Evolutionary conservation across 805 yeast genomes (phyloP), one percentile per base, ranked within the genome.

Genomic region (Kregervanrija fluxuum): DNA sequence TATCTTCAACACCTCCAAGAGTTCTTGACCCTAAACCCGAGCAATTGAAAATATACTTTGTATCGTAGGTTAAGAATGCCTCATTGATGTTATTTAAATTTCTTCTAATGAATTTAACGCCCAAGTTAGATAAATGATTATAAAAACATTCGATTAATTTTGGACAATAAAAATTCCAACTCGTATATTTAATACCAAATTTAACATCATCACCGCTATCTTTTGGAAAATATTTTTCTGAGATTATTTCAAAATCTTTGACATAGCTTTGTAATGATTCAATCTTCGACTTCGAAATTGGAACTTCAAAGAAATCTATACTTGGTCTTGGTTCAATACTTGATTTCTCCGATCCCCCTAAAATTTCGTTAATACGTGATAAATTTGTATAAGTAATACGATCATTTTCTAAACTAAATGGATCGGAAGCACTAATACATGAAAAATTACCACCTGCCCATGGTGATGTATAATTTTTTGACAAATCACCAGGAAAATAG

Each of bases 101-200:
- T 30, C 61, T 55, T 48, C 78, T 70, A 8, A 59, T 47, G 48
- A 82, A 79, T 1, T 47, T 54, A n/a, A 82, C 81, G 1, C 87
- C 87, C 31, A 56, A 48, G 3, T 57, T 37, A 33, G 59, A 60
- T 43, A 84, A 63, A 50, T 74, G 72, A 2, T 55, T 49, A 44
- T 69, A 62, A 45, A 85, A 60, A 43, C 68, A 73, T 37, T 59
- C 56, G 35, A 84, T 61, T 55, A 82, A 81, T 37, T 67, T 62
- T 1, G 91, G 90, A 54, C 88, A 75, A 60, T 82, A 80, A 70
- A 85, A 83, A 57, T 79, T 79, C 82, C 83, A 82, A 2, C 86
- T 70, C 11, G 67, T 65, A 59, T 74, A 79, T 5, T 55, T 56
- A 41, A 81, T 70, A 11, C 89, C 95, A 54, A 62, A 80, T 9